A percentile compares a stretch with the other conserved stretches of the same genome.
phyloP scores from a whole-genome alignment of 2,329 filamentous ascomycete species.

The Talaromyces sp. region DNA sequence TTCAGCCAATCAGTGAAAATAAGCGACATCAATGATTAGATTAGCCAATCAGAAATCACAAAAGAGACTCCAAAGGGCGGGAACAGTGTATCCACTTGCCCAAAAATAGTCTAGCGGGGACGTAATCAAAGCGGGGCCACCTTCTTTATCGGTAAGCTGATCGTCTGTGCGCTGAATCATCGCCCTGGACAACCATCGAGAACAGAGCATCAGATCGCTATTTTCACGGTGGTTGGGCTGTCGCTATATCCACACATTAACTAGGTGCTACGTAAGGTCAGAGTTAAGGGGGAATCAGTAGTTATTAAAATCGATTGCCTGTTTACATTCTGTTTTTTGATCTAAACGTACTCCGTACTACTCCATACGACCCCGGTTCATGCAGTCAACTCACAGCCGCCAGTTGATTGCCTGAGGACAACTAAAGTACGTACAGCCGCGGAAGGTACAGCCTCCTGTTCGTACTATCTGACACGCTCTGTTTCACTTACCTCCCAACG shows the following conservation, averaged over 20 bases:
- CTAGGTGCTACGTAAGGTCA: not conserved
- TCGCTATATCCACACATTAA: not conserved
- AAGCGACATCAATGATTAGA: not conserved
- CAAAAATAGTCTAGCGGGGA: not conserved
- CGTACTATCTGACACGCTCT: not conserved
- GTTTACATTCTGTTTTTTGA: not conserved
- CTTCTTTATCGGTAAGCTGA: not conserved
- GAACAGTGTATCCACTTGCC: not conserved
- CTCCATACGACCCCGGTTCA: not conserved
- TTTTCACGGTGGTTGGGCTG: not conserved
- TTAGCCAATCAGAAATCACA: not conserved
- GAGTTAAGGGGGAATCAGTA: not conserved
- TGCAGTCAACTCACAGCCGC: not conserved
- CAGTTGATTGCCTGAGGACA: not conserved
- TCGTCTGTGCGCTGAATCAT: not conserved
- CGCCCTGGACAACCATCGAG: conserved; percentile 1
- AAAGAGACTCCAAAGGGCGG: not conserved
- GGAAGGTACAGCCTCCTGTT: not conserved
- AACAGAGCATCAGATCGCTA: not conserved
- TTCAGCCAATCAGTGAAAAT: not conserved
- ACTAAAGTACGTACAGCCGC: not conserved
- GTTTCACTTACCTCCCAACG: not conserved
- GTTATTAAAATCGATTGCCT: not conserved
- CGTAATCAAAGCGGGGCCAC: too few species aligned
- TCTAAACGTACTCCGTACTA: not conserved